Percentiles rank a stretch among this genome's conserved stretches.
Evolutionary conservation across 306 rosid genomes (phyloP).

Genomic region (Prunus salicina): DNA sequence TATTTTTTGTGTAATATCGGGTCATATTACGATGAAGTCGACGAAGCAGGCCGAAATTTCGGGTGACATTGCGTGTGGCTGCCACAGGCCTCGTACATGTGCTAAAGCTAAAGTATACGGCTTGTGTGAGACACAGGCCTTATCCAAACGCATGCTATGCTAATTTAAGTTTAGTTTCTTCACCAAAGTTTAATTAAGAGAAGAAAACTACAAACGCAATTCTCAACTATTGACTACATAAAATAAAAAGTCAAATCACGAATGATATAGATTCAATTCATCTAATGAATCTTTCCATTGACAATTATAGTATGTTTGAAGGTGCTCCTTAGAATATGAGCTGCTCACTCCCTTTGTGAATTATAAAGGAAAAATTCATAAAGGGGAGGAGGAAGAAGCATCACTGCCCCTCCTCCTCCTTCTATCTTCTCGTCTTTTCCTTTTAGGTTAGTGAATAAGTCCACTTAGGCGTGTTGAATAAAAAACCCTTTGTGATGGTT

Average conservation of each 20-base stretch:
- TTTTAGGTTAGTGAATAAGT: too few relatives aligned
- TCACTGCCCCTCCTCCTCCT: too few relatives aligned
- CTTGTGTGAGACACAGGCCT: slow-evolving; percentile 25
- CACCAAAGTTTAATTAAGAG: too few relatives aligned
- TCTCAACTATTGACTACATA: neutral
- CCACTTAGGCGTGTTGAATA: rapidly evolving
- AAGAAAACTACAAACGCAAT: neutral
- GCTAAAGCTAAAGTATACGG: neutral
- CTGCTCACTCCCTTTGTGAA: rapidly evolving
- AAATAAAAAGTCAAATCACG: too few relatives aligned
- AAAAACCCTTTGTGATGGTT: rapidly evolving
- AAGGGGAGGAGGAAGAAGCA: too few relatives aligned
- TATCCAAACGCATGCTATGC: neutral
- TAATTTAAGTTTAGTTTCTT: neutral
- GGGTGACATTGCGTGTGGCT: slow-evolving; percentile 15
- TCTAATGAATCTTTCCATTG: too few relatives aligned
- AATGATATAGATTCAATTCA: too few relatives aligned
- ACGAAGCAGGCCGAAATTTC: neutral
- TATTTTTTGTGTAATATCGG: too few relatives aligned
- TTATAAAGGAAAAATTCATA: too few relatives aligned
- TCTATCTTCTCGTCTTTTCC: too few relatives aligned
- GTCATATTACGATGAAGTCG: neutral
- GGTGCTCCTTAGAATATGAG: too few relatives aligned
- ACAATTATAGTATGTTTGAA: too few relatives aligned
- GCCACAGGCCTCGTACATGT: slow-evolving; percentile 1